These are phyloP conservation scores for Cairneyella variabilis DNA, from an alignment of 495 filamentous ascomycete genomes.

Conservation along the genomic window DNA sequence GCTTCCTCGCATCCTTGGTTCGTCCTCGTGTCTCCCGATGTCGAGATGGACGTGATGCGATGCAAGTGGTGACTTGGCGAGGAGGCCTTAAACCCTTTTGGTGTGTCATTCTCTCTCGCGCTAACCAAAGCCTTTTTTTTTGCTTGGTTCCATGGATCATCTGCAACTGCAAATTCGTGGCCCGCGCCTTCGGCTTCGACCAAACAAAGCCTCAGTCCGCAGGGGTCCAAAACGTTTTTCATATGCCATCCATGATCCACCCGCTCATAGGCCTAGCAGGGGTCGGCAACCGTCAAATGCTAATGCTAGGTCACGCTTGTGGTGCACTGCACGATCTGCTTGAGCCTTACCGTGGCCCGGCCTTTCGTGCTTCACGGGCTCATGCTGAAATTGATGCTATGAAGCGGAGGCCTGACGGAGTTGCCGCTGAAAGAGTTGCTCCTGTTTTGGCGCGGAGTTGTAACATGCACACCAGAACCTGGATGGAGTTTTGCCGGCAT, in stretches of 20 bases:
- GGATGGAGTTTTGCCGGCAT: constrained; percentile 18
- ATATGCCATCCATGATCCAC: constrained; percentile 11
- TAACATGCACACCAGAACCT: background rate
- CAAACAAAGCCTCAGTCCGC: constrained; percentile 11
- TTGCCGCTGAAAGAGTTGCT: constrained; percentile 15
- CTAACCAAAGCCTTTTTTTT: background rate
- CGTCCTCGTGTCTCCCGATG: background rate
- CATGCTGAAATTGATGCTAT: constrained; percentile 10
- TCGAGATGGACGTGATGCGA: constrained; percentile 15
- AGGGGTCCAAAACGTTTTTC: constrained; percentile 24
- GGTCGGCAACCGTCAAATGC: background rate
- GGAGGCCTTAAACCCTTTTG: background rate
- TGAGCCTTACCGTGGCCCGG: constrained; percentile 8
- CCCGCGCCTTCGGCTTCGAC: constrained; percentile 17
- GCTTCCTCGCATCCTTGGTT: background rate
- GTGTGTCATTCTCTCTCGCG: background rate
- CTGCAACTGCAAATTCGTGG: constrained; percentile 17
- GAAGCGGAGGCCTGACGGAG: constrained; percentile 10
- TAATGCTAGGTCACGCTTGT: constrained; percentile 15
- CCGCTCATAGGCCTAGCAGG: constrained; percentile 2
- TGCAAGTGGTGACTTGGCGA: background rate
- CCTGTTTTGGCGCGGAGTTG: constrained; percentile 10
- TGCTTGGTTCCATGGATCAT: constrained; percentile 15
- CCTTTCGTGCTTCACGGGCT: constrained; percentile 13
- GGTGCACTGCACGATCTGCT: constrained; percentile 9